Conservation (phyloP, 345 rosid genomes). For the Camelina hispida region DNA sequence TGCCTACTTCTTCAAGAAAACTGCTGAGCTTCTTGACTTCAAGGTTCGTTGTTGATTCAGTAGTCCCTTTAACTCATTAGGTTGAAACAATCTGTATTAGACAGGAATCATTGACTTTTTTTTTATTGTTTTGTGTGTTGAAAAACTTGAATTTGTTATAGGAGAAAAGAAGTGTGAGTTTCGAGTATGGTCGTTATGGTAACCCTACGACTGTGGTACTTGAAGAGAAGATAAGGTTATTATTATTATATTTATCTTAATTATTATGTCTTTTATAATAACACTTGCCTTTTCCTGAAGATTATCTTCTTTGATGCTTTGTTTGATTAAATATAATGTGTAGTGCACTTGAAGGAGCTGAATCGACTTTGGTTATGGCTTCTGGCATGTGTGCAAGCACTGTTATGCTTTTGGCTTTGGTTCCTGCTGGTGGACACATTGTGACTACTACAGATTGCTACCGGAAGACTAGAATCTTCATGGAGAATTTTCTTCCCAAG, state of each 20-base stretch:
- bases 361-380: slow-evolving; percentile 91
- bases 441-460: slow-evolving; percentile 97
- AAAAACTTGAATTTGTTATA: slow-evolving; percentile 33
- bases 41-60: slow-evolving; percentile 55
- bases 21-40: slow-evolving; percentile 86
- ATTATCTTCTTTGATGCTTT: neutral
- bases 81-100: neutral
- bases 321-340: slow-evolving; percentile 29
- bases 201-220: slow-evolving; percentile 88
- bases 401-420: slow-evolving; percentile 87
- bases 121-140: neutral
- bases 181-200: slow-evolving; percentile 97
- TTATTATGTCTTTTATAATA: neutral
- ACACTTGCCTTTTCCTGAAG: neutral
- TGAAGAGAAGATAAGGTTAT: slow-evolving; percentile 90
- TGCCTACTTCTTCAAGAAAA: slow-evolving; percentile 89
- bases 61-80: neutral
- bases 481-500: slow-evolving; percentile 89
- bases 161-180: slow-evolving; percentile 87
- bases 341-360: slow-evolving; percentile 98
- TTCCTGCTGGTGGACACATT: slow-evolving; percentile 96
- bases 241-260: neutral
- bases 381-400: slow-evolving; percentile 99
- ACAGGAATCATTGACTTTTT: slow-evolving; percentile 19
- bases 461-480: slow-evolving; percentile 93